Evolutionary conservation across 2,329 filamentous ascomycete species (phyloP).

Genomic region (Xylariaceae sp.): DNA sequence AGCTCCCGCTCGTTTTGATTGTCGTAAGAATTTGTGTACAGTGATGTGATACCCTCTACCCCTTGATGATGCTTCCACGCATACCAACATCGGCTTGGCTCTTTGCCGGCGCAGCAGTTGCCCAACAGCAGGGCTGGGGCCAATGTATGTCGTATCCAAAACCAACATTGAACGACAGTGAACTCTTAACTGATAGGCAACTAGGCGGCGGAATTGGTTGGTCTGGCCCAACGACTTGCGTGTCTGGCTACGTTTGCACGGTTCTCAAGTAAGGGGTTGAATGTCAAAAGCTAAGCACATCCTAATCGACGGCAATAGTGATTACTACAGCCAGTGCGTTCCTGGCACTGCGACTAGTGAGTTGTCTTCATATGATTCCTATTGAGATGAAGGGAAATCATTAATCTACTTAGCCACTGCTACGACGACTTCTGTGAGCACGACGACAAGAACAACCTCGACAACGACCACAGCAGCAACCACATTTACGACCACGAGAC

Average conservation of each 20-base stretch:
- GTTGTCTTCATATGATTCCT: not conserved
- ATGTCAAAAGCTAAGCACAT: not conserved
- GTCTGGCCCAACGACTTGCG: conserved; percentile 13
- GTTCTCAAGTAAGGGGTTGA: conserved; percentile 11
- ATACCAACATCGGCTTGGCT: conserved; percentile 2
- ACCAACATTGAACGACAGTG: not conserved
- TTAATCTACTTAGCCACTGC: not conserved
- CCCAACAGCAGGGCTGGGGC: conserved; percentile 16
- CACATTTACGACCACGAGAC: not conserved
- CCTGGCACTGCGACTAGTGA: conserved; percentile 18
- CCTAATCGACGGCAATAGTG: conserved; percentile 11
- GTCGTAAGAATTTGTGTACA: not conserved
- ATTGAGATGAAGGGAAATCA: not conserved
- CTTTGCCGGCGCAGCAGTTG: conserved; percentile 11
- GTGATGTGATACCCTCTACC: not conserved
- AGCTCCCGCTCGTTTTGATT: not conserved
- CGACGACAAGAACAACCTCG: not conserved
- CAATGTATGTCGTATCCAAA: conserved; percentile 13
- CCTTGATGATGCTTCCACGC: conserved; percentile 10
- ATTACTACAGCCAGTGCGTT: conserved; percentile 21
- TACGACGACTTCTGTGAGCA: not conserved
- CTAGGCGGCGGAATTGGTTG: conserved; percentile 17
- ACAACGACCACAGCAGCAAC: not conserved
- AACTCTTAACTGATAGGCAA: not conserved
- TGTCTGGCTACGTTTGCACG: conserved; percentile 16